Base-by-base conservation (phyloP, 805 yeast species). In the Kodamaea lidongshanica region DNA sequence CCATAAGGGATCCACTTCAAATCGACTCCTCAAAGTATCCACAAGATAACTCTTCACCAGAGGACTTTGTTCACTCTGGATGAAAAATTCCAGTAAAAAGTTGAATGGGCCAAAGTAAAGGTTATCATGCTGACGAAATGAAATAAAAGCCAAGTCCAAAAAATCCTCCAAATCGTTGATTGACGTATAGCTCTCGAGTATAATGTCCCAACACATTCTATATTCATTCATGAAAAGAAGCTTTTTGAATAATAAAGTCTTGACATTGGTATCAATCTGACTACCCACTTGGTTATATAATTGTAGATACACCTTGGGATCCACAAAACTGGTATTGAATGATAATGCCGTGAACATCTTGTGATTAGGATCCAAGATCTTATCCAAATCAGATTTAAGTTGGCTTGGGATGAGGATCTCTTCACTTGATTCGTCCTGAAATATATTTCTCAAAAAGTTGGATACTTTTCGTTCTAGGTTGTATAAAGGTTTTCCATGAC, bases 91-190 rank as follows among this genome's bases (percentile, higher is more conserved):
- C 4, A 44, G 16, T 3, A 61, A 32, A 2, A 57, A 45, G 23
- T 44, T 44, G 39, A 50, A 45, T 1, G 54, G 25, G 1, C 64
- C 62, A 23, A 60, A 40, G 4, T 30, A 31, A n/a, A 38, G 9
- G 28, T 51, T 45, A 20, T 48, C 40, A 22, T 39, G 38, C 4
- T 39, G 36, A 19, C 31, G 28, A 12, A 58, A 35, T 10, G 41
- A 38, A 3, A 33, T 25, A n/a, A 45, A 36, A 7, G 58, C 41
- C 14, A 48, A 33, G 10, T 56, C 65, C 17, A 60, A 40, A 21
- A 54, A 41, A 10, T 61, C 67, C 33, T 63, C 68, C 13, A 62
- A 40, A 29, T 62, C 70, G 12, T 46, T 46, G 11, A 64, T 43
- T 11, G 59, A 46, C 12, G 52, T 42, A 7, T 49, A 41, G 9